These are phyloP conservation scores for Calcarisporium arbuscula DNA, from an alignment of 2,329 filamentous ascomycete species.

Conservation along the genomic window DNA sequence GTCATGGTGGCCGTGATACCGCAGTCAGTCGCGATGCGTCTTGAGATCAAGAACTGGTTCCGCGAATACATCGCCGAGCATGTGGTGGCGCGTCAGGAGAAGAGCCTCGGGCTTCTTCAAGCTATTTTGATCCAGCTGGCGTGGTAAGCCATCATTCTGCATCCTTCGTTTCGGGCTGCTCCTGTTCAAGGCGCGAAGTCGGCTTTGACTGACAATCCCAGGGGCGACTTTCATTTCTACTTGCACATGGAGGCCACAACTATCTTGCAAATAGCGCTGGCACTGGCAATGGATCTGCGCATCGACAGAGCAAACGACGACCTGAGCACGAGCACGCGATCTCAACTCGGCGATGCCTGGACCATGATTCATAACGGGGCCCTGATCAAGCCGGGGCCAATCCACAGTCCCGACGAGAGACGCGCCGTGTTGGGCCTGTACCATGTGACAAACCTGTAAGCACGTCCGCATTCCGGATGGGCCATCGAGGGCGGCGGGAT, in stretches of 20 bases:
- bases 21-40: constrained; percentile 22
- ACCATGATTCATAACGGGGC: constrained; percentile 13
- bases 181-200: no score
- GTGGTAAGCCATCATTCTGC: constrained; percentile 22
- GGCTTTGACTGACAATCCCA: constrained; percentile 9
- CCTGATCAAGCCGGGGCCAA: constrained; percentile 5
- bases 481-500: no score
- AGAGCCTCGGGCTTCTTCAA: constrained; percentile 29
- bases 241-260: constrained; percentile 29
- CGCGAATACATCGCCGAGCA: constrained; percentile 28
- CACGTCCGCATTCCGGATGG: no score
- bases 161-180: no score
- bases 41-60: constrained; percentile 28
- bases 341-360: constrained; percentile 27
- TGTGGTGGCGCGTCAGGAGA: constrained; percentile 30
- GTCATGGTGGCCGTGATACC: constrained; percentile 28
- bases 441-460: constrained; percentile 29
- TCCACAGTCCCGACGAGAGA: constrained; percentile 29
- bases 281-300: constrained; percentile 31
- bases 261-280: constrained; percentile 31
- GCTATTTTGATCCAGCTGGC: constrained; percentile 29
- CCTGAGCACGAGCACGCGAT: constrained; percentile 16
- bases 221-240: constrained; percentile 34
- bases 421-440: constrained; percentile 34
- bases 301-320: constrained; percentile 23